These are phyloP conservation scores for Pseudopyricularia javanii DNA, from an alignment of 2,329 filamentous ascomycete genomes.

Conservation along the genomic window DNA sequence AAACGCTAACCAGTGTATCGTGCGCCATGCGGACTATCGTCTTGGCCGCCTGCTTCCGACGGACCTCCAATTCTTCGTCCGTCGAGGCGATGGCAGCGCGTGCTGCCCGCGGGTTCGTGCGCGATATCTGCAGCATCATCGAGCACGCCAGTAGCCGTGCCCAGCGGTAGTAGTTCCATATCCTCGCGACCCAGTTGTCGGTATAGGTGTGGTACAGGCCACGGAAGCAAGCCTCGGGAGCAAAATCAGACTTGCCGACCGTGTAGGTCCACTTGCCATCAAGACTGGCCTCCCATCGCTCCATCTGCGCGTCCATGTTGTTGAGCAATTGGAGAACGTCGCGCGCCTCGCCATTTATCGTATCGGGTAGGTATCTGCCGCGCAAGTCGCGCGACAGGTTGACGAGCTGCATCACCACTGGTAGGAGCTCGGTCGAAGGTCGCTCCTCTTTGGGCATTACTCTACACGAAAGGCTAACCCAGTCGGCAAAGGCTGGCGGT, in stretches of 20 bases:
- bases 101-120: neutral
- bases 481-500: slow-evolving; percentile 29
- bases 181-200: slow-evolving; percentile 38
- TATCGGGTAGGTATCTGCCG: slow-evolving; percentile 22
- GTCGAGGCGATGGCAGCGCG: neutral
- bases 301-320: slow-evolving; percentile 25
- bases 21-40: slow-evolving; percentile 25
- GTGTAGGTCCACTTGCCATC: slow-evolving; percentile 23
- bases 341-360: slow-evolving; percentile 13
- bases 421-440: slow-evolving; percentile 24
- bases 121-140: slow-evolving; percentile 23
- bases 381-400: slow-evolving; percentile 23
- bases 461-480: slow-evolving; percentile 23
- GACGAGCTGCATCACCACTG: slow-evolving; percentile 25
- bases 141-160: slow-evolving; percentile 40
- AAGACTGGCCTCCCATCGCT: slow-evolving; percentile 22
- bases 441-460: slow-evolving; percentile 22
- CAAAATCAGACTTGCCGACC: slow-evolving; percentile 18
- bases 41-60: slow-evolving; percentile 9
- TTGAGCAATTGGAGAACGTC: slow-evolving; percentile 24
- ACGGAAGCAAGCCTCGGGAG: slow-evolving; percentile 32
- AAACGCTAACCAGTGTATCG: slow-evolving; percentile 31
- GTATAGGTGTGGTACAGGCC: slow-evolving; percentile 42
- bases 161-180: slow-evolving; percentile 50
- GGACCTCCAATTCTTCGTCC: neutral